Percentiles rank a stretch among this genome's conserved stretches.
These are phyloP conservation scores for Neurospora terricola DNA, from an alignment of 495 filamentous ascomycete genomes.

Conservation along the genomic window DNA sequence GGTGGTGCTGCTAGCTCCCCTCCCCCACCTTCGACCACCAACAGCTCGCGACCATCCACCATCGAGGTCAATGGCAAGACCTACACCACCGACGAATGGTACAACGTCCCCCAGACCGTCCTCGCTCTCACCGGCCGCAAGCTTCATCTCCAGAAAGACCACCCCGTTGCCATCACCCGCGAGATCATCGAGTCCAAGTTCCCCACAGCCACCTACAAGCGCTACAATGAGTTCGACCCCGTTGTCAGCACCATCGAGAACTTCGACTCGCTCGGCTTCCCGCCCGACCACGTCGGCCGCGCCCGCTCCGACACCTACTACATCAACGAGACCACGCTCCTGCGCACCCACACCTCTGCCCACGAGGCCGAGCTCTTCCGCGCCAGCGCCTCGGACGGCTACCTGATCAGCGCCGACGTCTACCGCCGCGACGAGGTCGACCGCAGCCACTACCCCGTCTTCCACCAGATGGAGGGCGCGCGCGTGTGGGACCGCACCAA, in stretches of 20 bases:
- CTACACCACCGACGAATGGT: slow-evolving; percentile 72
- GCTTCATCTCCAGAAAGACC: slow-evolving; percentile 77
- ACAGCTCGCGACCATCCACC: background rate
- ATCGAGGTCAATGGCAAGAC: slow-evolving; percentile 46
- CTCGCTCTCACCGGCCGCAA: slow-evolving; percentile 59
- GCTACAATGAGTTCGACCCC: slow-evolving; percentile 69
- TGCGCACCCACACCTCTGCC: slow-evolving; percentile 88
- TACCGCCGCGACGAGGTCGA: slow-evolving; percentile 94
- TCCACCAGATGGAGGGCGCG: slow-evolving; percentile 98
- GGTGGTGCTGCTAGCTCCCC: background rate
- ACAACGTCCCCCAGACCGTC: slow-evolving; percentile 70
- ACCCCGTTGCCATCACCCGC: slow-evolving; percentile 84
- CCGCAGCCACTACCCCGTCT: slow-evolving; percentile 87
- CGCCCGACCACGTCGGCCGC: slow-evolving; percentile 80
- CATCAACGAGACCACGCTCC: slow-evolving; percentile 70
- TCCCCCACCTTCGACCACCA: background rate
- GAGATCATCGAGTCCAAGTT: slow-evolving; percentile 88
- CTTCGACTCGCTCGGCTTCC: slow-evolving; percentile 93
- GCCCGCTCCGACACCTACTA: slow-evolving; percentile 91
- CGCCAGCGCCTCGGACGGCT: slow-evolving; percentile 62
- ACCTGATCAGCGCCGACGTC: slow-evolving; percentile 88
- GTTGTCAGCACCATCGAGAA: slow-evolving; percentile 83
- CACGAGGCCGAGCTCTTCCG: slow-evolving; percentile 86
- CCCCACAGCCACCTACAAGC: slow-evolving; percentile 56
- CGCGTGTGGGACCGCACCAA: slow-evolving; percentile 71